A percentile compares a stretch with the other conserved stretches of the same genome.
Evolutionary conservation across 495 filamentous ascomycete species (phyloP).

Genomic region (Schizothecium vesticola): DNA sequence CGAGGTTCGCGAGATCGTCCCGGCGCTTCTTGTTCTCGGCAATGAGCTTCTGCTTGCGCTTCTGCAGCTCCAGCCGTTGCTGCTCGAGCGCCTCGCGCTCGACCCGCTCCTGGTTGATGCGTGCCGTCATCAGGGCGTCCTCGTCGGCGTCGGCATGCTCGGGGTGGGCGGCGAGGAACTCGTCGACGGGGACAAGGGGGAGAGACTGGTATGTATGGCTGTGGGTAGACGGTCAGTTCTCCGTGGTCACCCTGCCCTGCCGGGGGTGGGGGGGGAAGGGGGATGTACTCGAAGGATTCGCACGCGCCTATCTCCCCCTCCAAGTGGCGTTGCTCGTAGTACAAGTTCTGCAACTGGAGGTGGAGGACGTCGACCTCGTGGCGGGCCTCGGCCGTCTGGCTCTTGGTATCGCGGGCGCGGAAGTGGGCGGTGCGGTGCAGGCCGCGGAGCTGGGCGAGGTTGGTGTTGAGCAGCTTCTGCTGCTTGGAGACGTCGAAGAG

Average conservation of each 20-base stretch:
- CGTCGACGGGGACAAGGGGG: constrained; percentile 74
- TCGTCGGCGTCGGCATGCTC: constrained; percentile 65
- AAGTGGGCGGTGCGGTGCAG: constrained; percentile 77
- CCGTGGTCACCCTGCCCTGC: neutral
- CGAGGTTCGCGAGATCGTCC: constrained; percentile 82
- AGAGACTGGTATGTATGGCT: constrained; percentile 86
- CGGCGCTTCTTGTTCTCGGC: constrained; percentile 93
- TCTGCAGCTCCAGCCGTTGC: constrained; percentile 76
- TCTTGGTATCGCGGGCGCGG: constrained; percentile 78
- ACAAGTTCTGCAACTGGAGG: constrained; percentile 89
- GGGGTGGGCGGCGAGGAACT: constrained; percentile 75
- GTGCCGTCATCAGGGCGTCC: constrained; percentile 79
- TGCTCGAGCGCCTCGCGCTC: constrained; percentile 85
- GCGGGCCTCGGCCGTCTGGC: constrained; percentile 75
- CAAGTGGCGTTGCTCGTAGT: constrained; percentile 91
- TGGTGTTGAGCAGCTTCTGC: constrained; percentile 73
- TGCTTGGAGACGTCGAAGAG: constrained; percentile 64
- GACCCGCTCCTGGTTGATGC: constrained; percentile 83
- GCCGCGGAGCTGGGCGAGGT: constrained; percentile 75
- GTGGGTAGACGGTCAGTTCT: neutral
- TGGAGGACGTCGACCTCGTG: constrained; percentile 89
- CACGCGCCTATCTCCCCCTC: constrained; percentile 86
- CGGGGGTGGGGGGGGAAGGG: neutral
- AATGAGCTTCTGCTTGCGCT: constrained; percentile 85
- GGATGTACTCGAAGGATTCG: constrained; percentile 81